Evolutionary conservation across 2,329 filamentous ascomycete species (phyloP).

Genomic region (Davidsoniella australis): DNA sequence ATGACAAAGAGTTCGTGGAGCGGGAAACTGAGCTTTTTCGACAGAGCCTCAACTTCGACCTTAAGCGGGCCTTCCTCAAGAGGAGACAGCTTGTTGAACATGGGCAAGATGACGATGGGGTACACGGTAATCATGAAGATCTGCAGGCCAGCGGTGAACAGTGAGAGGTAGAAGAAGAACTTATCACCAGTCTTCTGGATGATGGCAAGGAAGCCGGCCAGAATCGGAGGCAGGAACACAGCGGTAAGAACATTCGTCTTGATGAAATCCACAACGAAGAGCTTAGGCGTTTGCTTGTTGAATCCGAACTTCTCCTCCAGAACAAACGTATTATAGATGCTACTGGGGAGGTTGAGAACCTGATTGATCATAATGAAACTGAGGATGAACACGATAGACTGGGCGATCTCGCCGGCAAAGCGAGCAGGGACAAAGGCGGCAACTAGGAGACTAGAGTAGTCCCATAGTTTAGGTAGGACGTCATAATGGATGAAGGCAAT

Average conservation of each 20-base stretch:
- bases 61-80: slow-evolving; percentile 78
- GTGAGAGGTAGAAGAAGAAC: slow-evolving; percentile 97
- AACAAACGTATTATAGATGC: slow-evolving; percentile 87
- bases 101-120: slow-evolving; percentile 77
- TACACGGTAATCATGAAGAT: slow-evolving; percentile 93
- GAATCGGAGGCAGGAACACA: slow-evolving; percentile 68
- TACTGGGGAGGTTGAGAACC: slow-evolving; percentile 59
- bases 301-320: slow-evolving; percentile 95
- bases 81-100: slow-evolving; percentile 97
- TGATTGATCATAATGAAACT: slow-evolving; percentile 71
- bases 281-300: slow-evolving; percentile 86
- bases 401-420: slow-evolving; percentile 82
- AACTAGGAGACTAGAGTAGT: slow-evolving; percentile 58
- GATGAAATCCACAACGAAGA: slow-evolving; percentile 80
- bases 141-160: slow-evolving; percentile 78
- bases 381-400: slow-evolving; percentile 85
- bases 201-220: slow-evolving; percentile 83
- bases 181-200: slow-evolving; percentile 82
- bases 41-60: slow-evolving; percentile 69
- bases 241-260: slow-evolving; percentile 76
- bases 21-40: slow-evolving; percentile 73
- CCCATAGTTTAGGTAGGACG: slow-evolving; percentile 81
- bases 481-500: slow-evolving; percentile 80
- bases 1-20: slow-evolving; percentile 89
- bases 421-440: slow-evolving; percentile 55